Conservation (phyloP, 2,329 filamentous ascomycete species). For the Ceratocystiopsis sp. region DNA sequence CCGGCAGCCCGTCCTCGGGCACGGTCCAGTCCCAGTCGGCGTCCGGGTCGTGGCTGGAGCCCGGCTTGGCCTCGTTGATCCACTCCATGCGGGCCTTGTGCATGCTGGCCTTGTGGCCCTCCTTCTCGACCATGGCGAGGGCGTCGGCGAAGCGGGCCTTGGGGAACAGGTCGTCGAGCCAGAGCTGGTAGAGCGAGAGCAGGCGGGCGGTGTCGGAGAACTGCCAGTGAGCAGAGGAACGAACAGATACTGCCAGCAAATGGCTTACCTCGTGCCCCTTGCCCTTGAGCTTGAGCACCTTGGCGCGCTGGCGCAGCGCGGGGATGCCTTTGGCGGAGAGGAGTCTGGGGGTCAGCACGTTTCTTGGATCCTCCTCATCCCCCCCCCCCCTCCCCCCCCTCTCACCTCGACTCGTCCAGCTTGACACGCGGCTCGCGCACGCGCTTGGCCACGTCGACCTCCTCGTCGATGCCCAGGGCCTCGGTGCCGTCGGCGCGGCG, state of each 20-base stretch:
- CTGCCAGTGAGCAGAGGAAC: slow-evolving; percentile 49
- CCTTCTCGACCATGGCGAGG: slow-evolving; percentile 77
- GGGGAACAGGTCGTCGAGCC: slow-evolving; percentile 92
- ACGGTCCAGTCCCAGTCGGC: too few relatives aligned
- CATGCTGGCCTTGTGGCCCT: slow-evolving; percentile 70
- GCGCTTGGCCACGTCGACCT: slow-evolving; percentile 67
- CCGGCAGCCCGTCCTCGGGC: too few relatives aligned
- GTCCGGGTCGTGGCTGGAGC: slow-evolving; percentile 2
- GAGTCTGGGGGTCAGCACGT: slow-evolving; percentile 33
- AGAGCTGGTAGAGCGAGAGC: slow-evolving; percentile 82
- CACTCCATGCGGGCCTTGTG: slow-evolving; percentile 60
- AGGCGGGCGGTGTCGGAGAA: slow-evolving; percentile 72
- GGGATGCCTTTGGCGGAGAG: slow-evolving; percentile 72
- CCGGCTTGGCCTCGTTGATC: slow-evolving; percentile 61
- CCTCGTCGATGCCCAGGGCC: slow-evolving; percentile 65
- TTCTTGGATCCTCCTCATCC: too few relatives aligned
- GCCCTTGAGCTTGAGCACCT: slow-evolving; percentile 64
- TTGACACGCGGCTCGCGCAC: slow-evolving; percentile 59
- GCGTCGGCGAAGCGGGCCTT: slow-evolving; percentile 89
- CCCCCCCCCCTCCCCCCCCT: too few relatives aligned
- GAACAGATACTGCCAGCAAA: too few relatives aligned
- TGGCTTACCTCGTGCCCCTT: slow-evolving; percentile 70
- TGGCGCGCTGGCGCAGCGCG: slow-evolving; percentile 55
- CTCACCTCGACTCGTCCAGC: slow-evolving; percentile 61
- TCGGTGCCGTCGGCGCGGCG: slow-evolving; percentile 24